These are phyloP conservation scores for Discostella stelligeroides DNA, from an alignment of 108 stramenopile species.

Conservation along the genomic window DNA sequence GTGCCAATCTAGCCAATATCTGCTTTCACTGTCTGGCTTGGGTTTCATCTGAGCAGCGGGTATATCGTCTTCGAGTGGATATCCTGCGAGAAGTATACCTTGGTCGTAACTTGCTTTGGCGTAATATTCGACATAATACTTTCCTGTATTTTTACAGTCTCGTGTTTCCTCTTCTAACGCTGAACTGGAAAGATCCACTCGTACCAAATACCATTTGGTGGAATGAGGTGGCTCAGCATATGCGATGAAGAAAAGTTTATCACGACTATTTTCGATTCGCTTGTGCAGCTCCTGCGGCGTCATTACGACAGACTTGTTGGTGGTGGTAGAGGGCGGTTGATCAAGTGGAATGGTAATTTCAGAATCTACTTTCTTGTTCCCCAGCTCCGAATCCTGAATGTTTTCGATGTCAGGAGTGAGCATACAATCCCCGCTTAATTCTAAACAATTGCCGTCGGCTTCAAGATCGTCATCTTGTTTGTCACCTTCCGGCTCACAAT, in stretches of 20 bases:
- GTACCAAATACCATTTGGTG: constrained; percentile 30
- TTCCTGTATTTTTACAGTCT: constrained; percentile 22
- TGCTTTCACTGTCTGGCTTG: constrained; percentile 27
- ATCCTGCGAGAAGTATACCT: constrained; percentile 11
- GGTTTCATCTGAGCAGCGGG: constrained; percentile 1
- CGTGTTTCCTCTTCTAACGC: background rate
- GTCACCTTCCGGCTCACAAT: too few relatives aligned
- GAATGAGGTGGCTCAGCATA: constrained; percentile 12
- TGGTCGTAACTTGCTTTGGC: constrained; percentile 30
- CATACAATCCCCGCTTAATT: too few relatives aligned
- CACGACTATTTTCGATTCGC: constrained; percentile 32
- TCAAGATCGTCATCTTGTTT: too few relatives aligned
- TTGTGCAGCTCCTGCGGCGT: constrained; percentile 23
- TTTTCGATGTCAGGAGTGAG: too few relatives aligned
- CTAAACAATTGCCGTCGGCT: too few relatives aligned
- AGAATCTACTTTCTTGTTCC: too few relatives aligned
- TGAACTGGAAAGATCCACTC: constrained; percentile 40
- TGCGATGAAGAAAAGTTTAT: constrained; percentile 48
- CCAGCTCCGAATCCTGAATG: too few relatives aligned
- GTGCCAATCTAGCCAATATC: constrained; percentile 44
- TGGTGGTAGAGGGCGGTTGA: too few relatives aligned
- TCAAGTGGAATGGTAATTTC: too few relatives aligned
- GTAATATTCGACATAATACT: constrained; percentile 47
- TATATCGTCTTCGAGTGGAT: background rate
- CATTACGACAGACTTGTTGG: too few relatives aligned